These are phyloP conservation scores for Kurtzmaniella quercitrusa DNA, from an alignment of 1,139 yeast genomes.

Conservation along the genomic window DNA sequence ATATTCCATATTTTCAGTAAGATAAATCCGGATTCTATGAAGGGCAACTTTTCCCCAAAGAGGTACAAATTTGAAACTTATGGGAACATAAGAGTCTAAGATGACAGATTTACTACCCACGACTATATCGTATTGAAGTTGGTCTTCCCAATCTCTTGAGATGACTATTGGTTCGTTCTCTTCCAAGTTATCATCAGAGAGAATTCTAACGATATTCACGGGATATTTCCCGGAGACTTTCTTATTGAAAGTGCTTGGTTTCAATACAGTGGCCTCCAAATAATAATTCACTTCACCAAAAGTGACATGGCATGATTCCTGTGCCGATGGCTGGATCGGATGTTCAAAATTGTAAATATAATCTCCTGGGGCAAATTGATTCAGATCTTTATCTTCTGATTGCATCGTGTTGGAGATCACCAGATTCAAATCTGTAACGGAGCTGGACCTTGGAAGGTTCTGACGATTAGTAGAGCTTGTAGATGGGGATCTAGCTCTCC, in stretches of 20 bases:
- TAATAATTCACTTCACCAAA: slow-evolving; percentile 75
- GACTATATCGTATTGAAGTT: slow-evolving; percentile 80
- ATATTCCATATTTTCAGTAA: slow-evolving; percentile 88
- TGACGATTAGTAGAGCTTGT: slow-evolving; percentile 19
- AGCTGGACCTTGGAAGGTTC: slow-evolving; percentile 7
- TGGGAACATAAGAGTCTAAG: slow-evolving; percentile 76
- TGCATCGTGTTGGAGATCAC: background rate
- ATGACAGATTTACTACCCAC: slow-evolving; percentile 86
- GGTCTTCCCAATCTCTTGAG: slow-evolving; percentile 90
- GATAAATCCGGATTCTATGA: slow-evolving; percentile 78
- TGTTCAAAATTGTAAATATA: slow-evolving; percentile 90
- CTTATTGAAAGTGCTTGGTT: slow-evolving; percentile 83
- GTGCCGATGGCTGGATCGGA: slow-evolving; percentile 74
- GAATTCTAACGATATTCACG: slow-evolving; percentile 67
- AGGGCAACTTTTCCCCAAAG: slow-evolving; percentile 76
- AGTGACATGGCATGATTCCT: slow-evolving; percentile 74
- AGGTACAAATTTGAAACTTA: slow-evolving; percentile 81
- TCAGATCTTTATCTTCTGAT: slow-evolving; percentile 19
- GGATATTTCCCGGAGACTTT: slow-evolving; percentile 64
- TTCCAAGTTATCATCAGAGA: slow-evolving; percentile 74
- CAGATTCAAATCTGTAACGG: slow-evolving; percentile 6
- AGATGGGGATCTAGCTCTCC: slow-evolving; percentile 26
- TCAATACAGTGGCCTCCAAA: slow-evolving; percentile 63
- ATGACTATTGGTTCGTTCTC: slow-evolving; percentile 92
- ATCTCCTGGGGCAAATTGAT: slow-evolving; percentile 65